phyloP scores from a whole-genome alignment of 2,329 filamentous ascomycete species.

The Microdochium nivale region DNA sequence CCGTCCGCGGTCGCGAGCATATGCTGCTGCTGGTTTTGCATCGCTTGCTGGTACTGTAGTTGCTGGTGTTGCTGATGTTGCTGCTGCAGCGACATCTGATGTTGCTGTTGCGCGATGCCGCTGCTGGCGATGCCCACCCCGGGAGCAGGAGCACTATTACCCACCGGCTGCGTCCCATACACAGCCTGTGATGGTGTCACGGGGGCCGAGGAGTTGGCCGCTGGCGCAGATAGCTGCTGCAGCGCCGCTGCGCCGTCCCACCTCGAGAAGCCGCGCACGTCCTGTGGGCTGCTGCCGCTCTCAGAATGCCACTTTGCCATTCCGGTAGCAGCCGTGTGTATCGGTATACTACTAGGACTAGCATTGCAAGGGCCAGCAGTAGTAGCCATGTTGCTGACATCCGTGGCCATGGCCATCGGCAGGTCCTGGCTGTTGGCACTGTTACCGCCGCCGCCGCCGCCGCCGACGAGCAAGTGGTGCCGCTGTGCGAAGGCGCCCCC shows the following conservation, averaged over 20 bases:
- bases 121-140: too few species aligned
- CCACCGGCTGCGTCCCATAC: too few species aligned
- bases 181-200: too few species aligned
- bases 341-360: too few species aligned
- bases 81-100: not conserved
- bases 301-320: not conserved
- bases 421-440: too few species aligned
- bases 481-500: not conserved
- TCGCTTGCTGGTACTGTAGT: not conserved
- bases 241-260: conserved; percentile 3
- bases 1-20: not conserved
- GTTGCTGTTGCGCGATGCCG: not conserved
- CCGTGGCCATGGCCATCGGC: too few species aligned
- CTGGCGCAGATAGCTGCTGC: conserved; percentile 3
- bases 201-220: not conserved
- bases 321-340: too few species aligned
- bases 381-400: too few species aligned
- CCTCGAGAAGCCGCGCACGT: not conserved
- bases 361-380: too few species aligned
- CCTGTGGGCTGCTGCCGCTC: not conserved
- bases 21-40: not conserved
- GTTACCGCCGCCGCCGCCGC: not conserved
- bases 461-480: not conserved
- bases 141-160: too few species aligned
- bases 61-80: conserved; percentile 1